Evolutionary conservation across 345 rosid genomes (phyloP), one percentile per base, ranked within the genome.

Genomic region (Moricandia moricandioides): DNA sequence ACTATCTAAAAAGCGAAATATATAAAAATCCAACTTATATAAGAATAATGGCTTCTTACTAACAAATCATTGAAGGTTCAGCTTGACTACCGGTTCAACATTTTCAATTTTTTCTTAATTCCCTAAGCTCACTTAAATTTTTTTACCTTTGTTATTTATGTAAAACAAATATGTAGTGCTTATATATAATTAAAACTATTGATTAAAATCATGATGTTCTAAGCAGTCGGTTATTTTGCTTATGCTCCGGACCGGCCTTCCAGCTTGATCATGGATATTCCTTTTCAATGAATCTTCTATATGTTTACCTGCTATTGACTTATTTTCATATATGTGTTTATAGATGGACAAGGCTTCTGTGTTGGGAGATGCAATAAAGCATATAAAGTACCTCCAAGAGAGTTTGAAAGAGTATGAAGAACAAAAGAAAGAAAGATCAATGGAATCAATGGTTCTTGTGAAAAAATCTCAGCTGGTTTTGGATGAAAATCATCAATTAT

Each of bases 311-410:
- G 3, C 1, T 31, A 21, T 61, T 61, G 60, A 45, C 26, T 18
- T 8, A 31, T 8, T n/a, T 34, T 24, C 34, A 6, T 47, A 6
- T 51, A 9, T 62, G 17, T 69, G 8, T 37, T 34, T 77, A 29
- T 74, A 93, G 98, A 89, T 79, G 93, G 98, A 93, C 77, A 93
- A 93, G 71, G 92, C 90, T 80, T 91, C 97, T 16, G 96, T 93
- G 79, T 91, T 93, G 55, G 96, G 89, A 65, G 98, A 87, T 82
- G 84, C 97, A 3, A 84, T 91, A 59, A 86, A 88, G 85, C 88
- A 93, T 85, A 51, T 93, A 86, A 91, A 91, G 69, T 85, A 87
- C 55, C 86, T 93, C 62, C 96, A 93, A 77, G 95, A 93, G 65
- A 84, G 71, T 64, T 88, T 93, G 0, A 82, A 85, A 78, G 79